A percentile compares a stretch with the other conserved stretches of the same genome.
Evolutionary conservation across 2,329 filamentous ascomycete species (phyloP).

Genomic region (Aspergillus luchuensis): DNA sequence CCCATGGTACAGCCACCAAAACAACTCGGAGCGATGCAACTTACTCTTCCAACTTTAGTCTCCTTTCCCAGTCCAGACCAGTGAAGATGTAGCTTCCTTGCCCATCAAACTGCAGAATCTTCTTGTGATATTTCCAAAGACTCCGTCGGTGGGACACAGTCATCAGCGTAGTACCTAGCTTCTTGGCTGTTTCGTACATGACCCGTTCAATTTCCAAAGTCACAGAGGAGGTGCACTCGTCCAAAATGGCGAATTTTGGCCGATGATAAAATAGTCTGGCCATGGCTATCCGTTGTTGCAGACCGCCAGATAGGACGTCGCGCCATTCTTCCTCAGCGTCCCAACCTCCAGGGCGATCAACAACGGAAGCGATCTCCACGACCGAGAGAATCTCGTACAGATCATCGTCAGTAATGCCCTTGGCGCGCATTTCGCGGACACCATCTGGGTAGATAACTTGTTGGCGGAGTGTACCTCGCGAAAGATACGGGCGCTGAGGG

Average conservation of each 20-base stretch:
- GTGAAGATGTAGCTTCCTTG: slow-evolving; percentile 92
- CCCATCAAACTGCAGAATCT: slow-evolving; percentile 95
- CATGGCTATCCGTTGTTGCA: slow-evolving; percentile 97
- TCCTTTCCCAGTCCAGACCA: slow-evolving; percentile 79
- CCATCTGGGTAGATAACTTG: slow-evolving; percentile 97
- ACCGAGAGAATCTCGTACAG: slow-evolving; percentile 74
- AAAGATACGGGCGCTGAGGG: slow-evolving; percentile 91
- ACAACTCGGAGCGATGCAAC: slow-evolving; percentile 26
- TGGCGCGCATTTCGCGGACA: slow-evolving; percentile 80
- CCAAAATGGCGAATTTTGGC: slow-evolving; percentile 90
- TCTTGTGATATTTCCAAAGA: slow-evolving; percentile 94
- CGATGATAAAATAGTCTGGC: slow-evolving; percentile 91
- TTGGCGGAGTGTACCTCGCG: slow-evolving; percentile 86
- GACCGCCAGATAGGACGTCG: slow-evolving; percentile 84
- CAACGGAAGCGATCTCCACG: slow-evolving; percentile 80
- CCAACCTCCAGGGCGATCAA: slow-evolving; percentile 79
- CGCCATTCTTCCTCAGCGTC: slow-evolving; percentile 97
- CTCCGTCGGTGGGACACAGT: slow-evolving; percentile 90
- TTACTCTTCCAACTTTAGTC: slow-evolving; percentile 82
- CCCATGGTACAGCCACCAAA: background rate
- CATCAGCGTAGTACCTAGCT: slow-evolving; percentile 90
- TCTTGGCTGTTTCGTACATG: slow-evolving; percentile 97
- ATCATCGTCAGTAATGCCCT: slow-evolving; percentile 78
- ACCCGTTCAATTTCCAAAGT: slow-evolving; percentile 90
- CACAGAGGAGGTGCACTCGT: slow-evolving; percentile 95